These are phyloP conservation scores for Immersiella caudata DNA, from an alignment of 495 filamentous ascomycete species.

Conservation along the genomic window DNA sequence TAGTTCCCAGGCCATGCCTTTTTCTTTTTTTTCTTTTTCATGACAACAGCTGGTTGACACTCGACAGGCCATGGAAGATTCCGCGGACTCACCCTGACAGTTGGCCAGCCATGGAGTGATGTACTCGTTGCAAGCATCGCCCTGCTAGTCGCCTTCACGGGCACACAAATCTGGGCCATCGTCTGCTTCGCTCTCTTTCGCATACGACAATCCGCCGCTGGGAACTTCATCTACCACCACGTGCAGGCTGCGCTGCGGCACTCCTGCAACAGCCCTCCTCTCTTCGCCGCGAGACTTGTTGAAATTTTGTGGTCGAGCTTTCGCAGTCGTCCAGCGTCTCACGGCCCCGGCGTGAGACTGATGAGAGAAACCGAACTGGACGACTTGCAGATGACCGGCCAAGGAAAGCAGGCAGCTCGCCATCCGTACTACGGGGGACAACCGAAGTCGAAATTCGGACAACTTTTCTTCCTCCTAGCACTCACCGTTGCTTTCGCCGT, in stretches of 20 bases:
- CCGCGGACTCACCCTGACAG: neutral
- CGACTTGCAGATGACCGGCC: neutral
- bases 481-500: neutral
- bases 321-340: neutral
- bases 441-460: neutral
- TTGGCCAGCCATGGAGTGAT: slow-evolving; percentile 4
- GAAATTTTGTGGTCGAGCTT: neutral
- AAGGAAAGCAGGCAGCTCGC: neutral
- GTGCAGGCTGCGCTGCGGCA: neutral
- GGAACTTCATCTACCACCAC: neutral
- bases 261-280: neutral
- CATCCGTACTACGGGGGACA: neutral
- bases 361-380: neutral
- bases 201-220: neutral
- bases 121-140: slow-evolving; percentile 4
- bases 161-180: slow-evolving; percentile 4
- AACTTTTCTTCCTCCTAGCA: neutral
- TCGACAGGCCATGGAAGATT: slow-evolving; percentile 1
- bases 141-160: neutral
- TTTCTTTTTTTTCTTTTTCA: too few species aligned
- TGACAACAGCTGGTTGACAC: neutral
- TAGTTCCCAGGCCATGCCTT: too few species aligned
- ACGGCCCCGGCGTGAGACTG: neutral
- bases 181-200: neutral
- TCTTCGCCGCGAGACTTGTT: neutral